Evolutionary conservation across 495 filamentous ascomycete species (phyloP).

Genomic region (Cenococcum geophilum): DNA sequence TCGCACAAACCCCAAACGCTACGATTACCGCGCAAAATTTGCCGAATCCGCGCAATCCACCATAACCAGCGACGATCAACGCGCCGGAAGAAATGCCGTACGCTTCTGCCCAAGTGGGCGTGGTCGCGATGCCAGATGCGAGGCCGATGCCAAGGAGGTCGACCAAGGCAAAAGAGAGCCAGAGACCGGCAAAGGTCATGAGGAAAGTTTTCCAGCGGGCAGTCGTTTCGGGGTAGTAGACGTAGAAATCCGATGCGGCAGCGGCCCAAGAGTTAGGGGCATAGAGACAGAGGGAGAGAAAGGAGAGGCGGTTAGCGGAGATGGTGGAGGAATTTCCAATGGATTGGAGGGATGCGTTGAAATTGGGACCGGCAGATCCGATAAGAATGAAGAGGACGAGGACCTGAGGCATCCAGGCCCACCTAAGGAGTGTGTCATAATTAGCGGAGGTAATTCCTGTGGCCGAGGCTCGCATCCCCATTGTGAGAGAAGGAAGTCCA

Average conservation of each 20-base stretch:
- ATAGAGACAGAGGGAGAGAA: conserved; percentile 26
- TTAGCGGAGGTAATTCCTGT: too few species aligned
- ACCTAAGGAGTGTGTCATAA: conserved; percentile 3
- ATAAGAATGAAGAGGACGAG: conserved; percentile 30
- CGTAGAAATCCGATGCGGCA: conserved; percentile 28
- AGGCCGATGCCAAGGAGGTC: conserved; percentile 31
- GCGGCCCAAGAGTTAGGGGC: conserved; percentile 25
- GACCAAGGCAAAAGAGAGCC: conserved; percentile 15
- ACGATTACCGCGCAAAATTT: conserved; percentile 31
- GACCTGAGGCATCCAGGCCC: conserved; percentile 24
- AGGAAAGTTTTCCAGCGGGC: conserved; percentile 20
- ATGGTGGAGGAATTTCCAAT: conserved; percentile 20
- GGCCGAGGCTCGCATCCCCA: too few species aligned
- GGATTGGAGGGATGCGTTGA: conserved; percentile 21
- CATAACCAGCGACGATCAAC: conserved; percentile 24
- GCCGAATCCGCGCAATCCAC: conserved; percentile 23
- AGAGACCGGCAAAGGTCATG: conserved; percentile 22
- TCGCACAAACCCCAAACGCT: conserved; percentile 25
- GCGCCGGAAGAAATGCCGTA: conserved; percentile 31
- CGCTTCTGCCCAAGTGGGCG: conserved; percentile 25
- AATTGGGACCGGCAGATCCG: conserved; percentile 29
- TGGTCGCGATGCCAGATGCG: conserved; percentile 21
- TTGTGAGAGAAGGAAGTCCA: too few species aligned
- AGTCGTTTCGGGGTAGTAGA: conserved; percentile 28
- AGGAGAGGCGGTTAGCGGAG: conserved; percentile 27